phyloP scores from a whole-genome alignment of 1,284 basidiomycete genomes.

The Mycosarcoma mackinlayi region DNA sequence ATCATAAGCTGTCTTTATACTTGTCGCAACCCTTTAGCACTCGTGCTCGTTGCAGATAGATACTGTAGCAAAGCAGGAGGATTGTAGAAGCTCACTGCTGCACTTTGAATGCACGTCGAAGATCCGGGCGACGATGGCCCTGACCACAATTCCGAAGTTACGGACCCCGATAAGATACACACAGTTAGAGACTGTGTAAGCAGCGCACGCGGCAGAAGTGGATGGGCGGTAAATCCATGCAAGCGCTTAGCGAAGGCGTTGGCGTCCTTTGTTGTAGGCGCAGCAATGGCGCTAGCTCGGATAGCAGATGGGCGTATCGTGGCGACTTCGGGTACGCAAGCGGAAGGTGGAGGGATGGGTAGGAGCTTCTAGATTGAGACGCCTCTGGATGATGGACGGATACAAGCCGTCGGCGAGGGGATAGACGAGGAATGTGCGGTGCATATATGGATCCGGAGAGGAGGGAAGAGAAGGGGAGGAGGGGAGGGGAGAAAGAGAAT shows the following conservation, averaged over 20 bases:
- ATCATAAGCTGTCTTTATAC: too few relatives aligned
- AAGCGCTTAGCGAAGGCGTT: slow-evolving; percentile 14
- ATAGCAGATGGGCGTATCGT: slow-evolving; percentile 13
- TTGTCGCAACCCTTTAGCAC: too few relatives aligned
- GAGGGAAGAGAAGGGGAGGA: slow-evolving; percentile 1
- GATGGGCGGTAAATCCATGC: background rate
- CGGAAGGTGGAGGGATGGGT: background rate
- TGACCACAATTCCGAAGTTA: too few relatives aligned
- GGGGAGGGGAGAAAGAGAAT: background rate
- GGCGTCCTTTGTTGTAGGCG: background rate
- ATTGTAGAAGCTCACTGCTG: background rate
- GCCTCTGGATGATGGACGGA: too few relatives aligned
- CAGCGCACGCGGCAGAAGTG: background rate
- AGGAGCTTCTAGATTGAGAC: slow-evolving; percentile 6
- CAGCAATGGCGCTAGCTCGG: slow-evolving; percentile 22
- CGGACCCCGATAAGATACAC: too few relatives aligned
- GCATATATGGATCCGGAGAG: too few relatives aligned
- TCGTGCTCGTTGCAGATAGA: too few relatives aligned
- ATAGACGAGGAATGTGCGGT: slow-evolving; percentile 1
- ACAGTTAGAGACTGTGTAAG: too few relatives aligned
- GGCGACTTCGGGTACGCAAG: slow-evolving; percentile 16
- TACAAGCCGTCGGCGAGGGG: too few relatives aligned
- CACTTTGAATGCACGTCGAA: slow-evolving; percentile 6
- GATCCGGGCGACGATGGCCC: slow-evolving; percentile 16
- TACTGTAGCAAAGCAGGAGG: too few relatives aligned